Conservation (phyloP, 331 rosid genomes). For the Rhamnella rubrinervis region DNA sequence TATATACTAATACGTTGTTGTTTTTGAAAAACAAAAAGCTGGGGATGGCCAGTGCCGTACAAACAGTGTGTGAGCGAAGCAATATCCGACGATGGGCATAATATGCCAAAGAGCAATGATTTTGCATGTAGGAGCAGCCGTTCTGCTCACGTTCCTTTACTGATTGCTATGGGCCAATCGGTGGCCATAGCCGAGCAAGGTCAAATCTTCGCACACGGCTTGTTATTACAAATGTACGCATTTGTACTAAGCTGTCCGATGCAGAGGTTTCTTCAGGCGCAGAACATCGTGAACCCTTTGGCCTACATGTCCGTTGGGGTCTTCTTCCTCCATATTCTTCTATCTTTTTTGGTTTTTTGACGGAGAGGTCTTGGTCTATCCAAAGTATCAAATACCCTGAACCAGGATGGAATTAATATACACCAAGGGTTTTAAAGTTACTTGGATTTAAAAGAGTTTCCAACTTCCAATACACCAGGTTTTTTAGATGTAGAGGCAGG, state of each 20-base stretch:
- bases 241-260: conserved; percentile 64
- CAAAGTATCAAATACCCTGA: too few relatives aligned
- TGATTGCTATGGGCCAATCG: conserved; percentile 52
- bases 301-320: conserved; percentile 66
- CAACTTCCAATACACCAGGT: too few relatives aligned
- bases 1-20: too few relatives aligned
- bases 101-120: conserved; percentile 67
- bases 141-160: conserved; percentile 52
- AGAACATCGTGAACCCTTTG: conserved; percentile 70
- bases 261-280: conserved; percentile 79
- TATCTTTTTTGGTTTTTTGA: too few relatives aligned
- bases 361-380: too few relatives aligned
- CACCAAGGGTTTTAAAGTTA: too few relatives aligned
- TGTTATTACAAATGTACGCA: conserved; percentile 64
- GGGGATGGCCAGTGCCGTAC: conserved; percentile 87
- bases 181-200: conserved; percentile 46
- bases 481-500: too few relatives aligned
- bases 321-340: conserved; percentile 47
- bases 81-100: conserved; percentile 49
- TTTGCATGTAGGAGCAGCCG: conserved; percentile 60
- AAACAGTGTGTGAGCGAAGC: conserved; percentile 73
- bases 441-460: too few relatives aligned
- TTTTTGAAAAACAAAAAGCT: conserved; percentile 24
- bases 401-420: too few relatives aligned
- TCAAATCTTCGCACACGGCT: conserved; percentile 49